phyloP scores from a whole-genome alignment of 2,329 filamentous ascomycete genomes.

The Hypoxylon sp. region DNA sequence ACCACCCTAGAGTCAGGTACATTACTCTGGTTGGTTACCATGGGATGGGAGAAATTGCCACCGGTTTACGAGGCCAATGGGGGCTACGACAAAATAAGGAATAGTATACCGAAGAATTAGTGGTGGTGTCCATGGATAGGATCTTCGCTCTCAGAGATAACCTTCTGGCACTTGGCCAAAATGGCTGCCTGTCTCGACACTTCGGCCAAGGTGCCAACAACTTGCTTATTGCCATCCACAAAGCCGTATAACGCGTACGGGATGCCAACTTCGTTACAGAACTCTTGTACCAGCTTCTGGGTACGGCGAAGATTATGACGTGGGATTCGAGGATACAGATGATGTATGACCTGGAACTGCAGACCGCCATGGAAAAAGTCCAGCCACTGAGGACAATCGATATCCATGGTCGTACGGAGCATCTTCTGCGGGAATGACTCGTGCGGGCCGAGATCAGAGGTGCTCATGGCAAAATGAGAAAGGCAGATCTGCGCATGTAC shows the following conservation, averaged over 20 bases:
- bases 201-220: slow-evolving; percentile 79
- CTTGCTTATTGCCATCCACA: slow-evolving; percentile 81
- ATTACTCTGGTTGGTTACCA: slow-evolving; percentile 5
- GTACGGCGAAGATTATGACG: slow-evolving; percentile 81
- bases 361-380: slow-evolving; percentile 90
- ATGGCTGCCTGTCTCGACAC: slow-evolving; percentile 82
- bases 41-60: slow-evolving; percentile 8
- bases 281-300: slow-evolving; percentile 80
- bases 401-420: slow-evolving; percentile 92
- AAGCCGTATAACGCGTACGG: slow-evolving; percentile 89
- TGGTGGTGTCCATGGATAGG: slow-evolving; percentile 45
- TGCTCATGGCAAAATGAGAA: slow-evolving; percentile 94
- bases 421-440: slow-evolving; percentile 92
- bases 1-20: slow-evolving; percentile 7
- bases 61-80: slow-evolving; percentile 21
- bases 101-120: slow-evolving; percentile 27
- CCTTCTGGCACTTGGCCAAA: slow-evolving; percentile 75
- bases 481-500: slow-evolving; percentile 91
- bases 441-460: slow-evolving; percentile 80
- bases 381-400: slow-evolving; percentile 86
- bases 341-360: slow-evolving; percentile 90
- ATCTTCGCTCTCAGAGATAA: slow-evolving; percentile 46
- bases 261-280: slow-evolving; percentile 82
- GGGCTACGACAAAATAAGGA: slow-evolving; percentile 12
- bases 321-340: slow-evolving; percentile 84